Percentiles rank a stretch among this genome's conserved stretches.
Conservation (phyloP, 805 yeast genomes). For the Vanderwaltozyma verrucispora region DNA sequence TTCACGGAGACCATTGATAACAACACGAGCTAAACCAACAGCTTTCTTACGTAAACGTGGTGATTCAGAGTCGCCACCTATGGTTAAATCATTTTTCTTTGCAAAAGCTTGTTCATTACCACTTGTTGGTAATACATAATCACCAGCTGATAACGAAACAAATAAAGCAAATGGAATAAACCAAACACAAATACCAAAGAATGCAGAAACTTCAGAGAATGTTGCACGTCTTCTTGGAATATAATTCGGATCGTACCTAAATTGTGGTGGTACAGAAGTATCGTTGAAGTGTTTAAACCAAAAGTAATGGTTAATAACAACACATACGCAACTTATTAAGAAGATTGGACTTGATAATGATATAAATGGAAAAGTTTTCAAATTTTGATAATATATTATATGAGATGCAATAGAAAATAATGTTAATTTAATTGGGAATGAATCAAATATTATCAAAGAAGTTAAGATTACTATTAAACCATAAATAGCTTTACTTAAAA, state of each 20-base stretch:
- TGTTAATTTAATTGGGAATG: constrained; percentile 63
- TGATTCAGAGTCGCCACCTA: constrained; percentile 28
- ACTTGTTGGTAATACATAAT: constrained; percentile 64
- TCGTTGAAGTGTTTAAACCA: constrained; percentile 86
- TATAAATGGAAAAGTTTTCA: constrained; percentile 76
- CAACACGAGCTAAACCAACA: constrained; percentile 61
- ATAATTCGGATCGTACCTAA: constrained; percentile 48
- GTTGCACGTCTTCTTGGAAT: constrained; percentile 61
- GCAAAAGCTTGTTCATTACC: constrained; percentile 15
- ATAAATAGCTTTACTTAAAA: constrained; percentile 54
- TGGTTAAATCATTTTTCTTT: constrained; percentile 21
- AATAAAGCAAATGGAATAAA: constrained; percentile 86
- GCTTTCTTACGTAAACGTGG: constrained; percentile 32
- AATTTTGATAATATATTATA: constrained; percentile 63
- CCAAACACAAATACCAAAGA: constrained; percentile 92
- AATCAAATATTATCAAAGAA: constrained; percentile 60
- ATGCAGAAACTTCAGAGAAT: constrained; percentile 87
- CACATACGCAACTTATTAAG: constrained; percentile 58
- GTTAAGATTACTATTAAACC: constrained; percentile 44
- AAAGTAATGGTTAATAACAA: constrained; percentile 67
- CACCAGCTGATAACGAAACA: constrained; percentile 86
- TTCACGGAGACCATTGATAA: constrained; percentile 44
- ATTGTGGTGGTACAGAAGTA: constrained; percentile 52
- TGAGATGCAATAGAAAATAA: constrained; percentile 63
- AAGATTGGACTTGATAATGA: constrained; percentile 63